Evolutionary conservation across 1,139 yeast genomes (phyloP), one percentile per base, ranked within the genome.

Genomic region (Debaryomyces nepalensis): DNA sequence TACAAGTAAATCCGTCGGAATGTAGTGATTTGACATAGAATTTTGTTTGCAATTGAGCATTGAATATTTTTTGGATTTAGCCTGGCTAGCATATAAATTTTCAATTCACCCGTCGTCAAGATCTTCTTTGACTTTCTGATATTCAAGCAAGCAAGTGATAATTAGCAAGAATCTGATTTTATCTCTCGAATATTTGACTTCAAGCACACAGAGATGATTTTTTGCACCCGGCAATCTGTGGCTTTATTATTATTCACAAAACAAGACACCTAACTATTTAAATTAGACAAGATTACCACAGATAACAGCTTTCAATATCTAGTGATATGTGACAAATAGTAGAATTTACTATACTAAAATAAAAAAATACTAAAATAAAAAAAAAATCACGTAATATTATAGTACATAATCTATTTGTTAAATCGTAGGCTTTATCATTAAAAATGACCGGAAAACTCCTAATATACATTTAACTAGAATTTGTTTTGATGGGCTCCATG

Each of bases 391-490:
- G 42, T 38, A 29, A 43, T 33, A 43, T 39, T 43, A 43, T 36
- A 41, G 44, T 46, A 46, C 46, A 44, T 33, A 33, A 37, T 24
- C 30, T 27, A 33, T 16, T 38, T 33, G 26, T 33, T 14, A 33
- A 34, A 37, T 41, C 35, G 35, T 37, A 41, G 31, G 27, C 39
- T 27, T 30, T 22, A 38, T 29, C 43, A 18, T 22, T 10, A 22
- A 11, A 4, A 32, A 33, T 22, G 37, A 23, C 12, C 18, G 30
- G 34, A 20, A 31, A 31, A 31, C n/a, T 31, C 32, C 14, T 31
- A 3, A 20, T 19, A 6, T 31, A 31, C 22, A 4, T 3, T 31
- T 11, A 30, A 31, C 24, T 31, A 31, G n/a, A 34, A 34, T 23
- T 34, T 23, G 37, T 23, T 24, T 24, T 33, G 30, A 22, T 34